A percentile compares a stretch with the other conserved stretches of the same genome.
Conservation (phyloP, 345 rosid genomes). For the Bretschneidera sinensis region DNA sequence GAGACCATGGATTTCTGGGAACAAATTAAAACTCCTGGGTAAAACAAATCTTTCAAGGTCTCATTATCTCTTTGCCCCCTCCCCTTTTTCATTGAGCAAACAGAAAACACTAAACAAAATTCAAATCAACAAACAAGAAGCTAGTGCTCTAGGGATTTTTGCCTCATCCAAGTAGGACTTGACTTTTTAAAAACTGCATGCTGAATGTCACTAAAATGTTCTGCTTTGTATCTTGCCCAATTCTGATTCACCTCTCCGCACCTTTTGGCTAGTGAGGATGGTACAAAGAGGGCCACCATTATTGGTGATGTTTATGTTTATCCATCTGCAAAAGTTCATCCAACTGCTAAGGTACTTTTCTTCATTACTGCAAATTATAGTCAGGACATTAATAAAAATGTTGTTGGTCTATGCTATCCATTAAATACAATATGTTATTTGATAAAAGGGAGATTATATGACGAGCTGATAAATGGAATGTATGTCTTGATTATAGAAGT, state of each 20-base stretch:
- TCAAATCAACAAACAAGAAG: background rate
- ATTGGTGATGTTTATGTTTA: slow-evolving; percentile 84
- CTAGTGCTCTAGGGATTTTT: slow-evolving; percentile 3
- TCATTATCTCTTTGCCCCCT: background rate
- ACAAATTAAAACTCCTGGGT: slow-evolving; percentile 97
- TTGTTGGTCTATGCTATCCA: background rate
- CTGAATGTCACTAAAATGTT: slow-evolving; percentile 92
- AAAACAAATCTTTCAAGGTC: slow-evolving; percentile 13
- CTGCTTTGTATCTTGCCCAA: slow-evolving; percentile 76
- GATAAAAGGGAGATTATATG: too few species aligned
- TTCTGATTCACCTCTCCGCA: slow-evolving; percentile 65
- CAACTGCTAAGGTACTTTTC: slow-evolving; percentile 76
- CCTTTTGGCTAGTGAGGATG: slow-evolving; percentile 81
- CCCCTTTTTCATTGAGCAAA: background rate
- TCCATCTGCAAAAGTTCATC: slow-evolving; percentile 96
- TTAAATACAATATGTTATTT: too few species aligned
- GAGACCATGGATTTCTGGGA: slow-evolving; percentile 96
- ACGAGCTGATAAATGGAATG: background rate
- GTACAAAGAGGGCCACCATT: slow-evolving; percentile 58
- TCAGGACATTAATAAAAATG: background rate
- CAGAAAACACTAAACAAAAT: slow-evolving; percentile 4
- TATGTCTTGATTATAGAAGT: background rate
- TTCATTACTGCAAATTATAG: background rate
- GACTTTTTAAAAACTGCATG: slow-evolving; percentile 4
- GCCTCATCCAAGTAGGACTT: too few species aligned